Evolutionary conservation across 768 basidiomycete species (phyloP).

Genomic region (Guyanaporus albipodus): DNA sequence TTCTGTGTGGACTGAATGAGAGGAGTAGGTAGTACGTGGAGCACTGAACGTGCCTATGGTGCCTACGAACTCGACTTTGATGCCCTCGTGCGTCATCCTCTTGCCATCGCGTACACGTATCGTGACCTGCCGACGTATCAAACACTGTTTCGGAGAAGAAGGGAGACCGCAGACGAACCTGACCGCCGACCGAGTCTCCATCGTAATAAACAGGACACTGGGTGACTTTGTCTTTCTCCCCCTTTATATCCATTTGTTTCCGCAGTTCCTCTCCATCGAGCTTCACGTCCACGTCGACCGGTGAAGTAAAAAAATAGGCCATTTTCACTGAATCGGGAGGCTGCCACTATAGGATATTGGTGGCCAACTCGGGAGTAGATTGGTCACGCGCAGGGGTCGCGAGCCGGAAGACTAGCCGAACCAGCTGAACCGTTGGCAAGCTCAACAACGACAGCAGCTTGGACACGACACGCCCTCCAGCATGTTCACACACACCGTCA

Average conservation of each 20-base stretch:
- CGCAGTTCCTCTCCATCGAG: conserved; percentile 83
- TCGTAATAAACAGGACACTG: conserved; percentile 94
- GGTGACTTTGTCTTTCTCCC: conserved; percentile 80
- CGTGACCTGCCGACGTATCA: conserved; percentile 50
- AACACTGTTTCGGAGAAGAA: not conserved
- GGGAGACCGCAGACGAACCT: conserved; percentile 46
- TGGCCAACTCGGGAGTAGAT: no score
- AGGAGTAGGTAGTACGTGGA: not conserved
- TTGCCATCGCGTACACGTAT: conserved; percentile 93
- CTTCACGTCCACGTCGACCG: conserved; percentile 88
- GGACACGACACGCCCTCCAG: no score
- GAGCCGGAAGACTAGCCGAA: no score
- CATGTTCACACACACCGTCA: no score
- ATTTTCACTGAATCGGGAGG: conserved; percentile 25
- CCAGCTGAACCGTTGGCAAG: no score
- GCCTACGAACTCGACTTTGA: conserved; percentile 96
- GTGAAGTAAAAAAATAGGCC: conserved; percentile 87
- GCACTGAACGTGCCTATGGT: conserved; percentile 71
- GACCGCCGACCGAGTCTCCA: conserved; percentile 86
- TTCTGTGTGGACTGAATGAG: conserved; percentile 34
- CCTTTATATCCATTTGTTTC: conserved; percentile 86
- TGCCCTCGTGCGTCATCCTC: conserved; percentile 91
- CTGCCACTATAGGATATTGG: no score
- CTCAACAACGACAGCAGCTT: no score
- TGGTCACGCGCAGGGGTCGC: no score